Percentiles rank a stretch among this genome's conserved stretches.
phyloP scores from a whole-genome alignment of 2,329 filamentous ascomycete species.

The Triangularia verruculosa region DNA sequence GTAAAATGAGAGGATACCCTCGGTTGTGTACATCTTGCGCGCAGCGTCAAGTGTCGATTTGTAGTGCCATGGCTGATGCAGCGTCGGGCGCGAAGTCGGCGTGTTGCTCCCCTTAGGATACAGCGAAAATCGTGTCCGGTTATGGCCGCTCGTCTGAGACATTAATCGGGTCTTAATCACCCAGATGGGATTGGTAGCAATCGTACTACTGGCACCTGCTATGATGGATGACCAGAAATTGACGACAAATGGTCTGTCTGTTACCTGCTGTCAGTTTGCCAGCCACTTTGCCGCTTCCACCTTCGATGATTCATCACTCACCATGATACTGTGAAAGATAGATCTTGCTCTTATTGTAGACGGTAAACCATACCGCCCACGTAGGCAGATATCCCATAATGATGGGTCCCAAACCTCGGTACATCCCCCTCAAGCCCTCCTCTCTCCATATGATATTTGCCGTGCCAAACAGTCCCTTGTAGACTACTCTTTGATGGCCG shows the following conservation, averaged over 20 bases:
- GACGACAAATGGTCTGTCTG: conserved; percentile 73
- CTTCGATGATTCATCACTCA: conserved; percentile 42
- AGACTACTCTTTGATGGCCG: conserved; percentile 59
- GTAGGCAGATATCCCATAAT: conserved; percentile 93
- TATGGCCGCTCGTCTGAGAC: conserved; percentile 67
- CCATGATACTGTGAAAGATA: conserved; percentile 66
- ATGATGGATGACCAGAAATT: conserved; percentile 88
- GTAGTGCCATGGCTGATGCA: conserved; percentile 84
- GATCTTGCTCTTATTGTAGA: conserved; percentile 87
- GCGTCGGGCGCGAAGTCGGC: conserved; percentile 52
- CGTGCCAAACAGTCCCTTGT: conserved; percentile 84
- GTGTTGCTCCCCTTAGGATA: conserved; percentile 52
- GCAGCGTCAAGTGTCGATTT: conserved; percentile 85
- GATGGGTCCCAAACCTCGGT: conserved; percentile 90
- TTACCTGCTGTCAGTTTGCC: conserved; percentile 1
- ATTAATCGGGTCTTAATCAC: conserved; percentile 98
- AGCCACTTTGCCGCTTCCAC: not conserved
- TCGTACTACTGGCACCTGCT: conserved; percentile 87
- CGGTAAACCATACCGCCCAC: conserved; percentile 96
- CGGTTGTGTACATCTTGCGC: conserved; percentile 89
- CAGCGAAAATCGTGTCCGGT: conserved; percentile 44
- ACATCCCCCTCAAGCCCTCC: conserved; percentile 87
- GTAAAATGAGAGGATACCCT: conserved; percentile 89
- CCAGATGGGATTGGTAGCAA: conserved; percentile 97
- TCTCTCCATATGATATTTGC: conserved; percentile 80